Evolutionary conservation across 2,329 filamentous ascomycete genomes (phyloP), one percentile per base, ranked within the genome.

Genomic region (Aspergillus amoenus): DNA sequence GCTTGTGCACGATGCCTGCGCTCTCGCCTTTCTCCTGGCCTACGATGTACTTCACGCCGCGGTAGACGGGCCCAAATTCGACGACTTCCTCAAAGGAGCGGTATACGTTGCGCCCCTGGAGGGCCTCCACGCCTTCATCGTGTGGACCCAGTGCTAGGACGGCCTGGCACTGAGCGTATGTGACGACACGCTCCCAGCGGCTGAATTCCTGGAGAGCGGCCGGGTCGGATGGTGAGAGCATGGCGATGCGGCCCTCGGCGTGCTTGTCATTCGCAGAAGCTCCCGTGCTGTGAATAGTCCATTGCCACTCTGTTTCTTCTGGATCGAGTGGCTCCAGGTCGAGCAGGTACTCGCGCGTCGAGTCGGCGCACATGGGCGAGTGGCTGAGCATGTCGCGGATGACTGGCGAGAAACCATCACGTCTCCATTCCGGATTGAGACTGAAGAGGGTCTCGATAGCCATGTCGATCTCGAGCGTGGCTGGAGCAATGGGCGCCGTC

Each of bases 401-500:
- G 41, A 62, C 46, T 0, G 75, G 73, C 27, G 49, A 41, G n/a
- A 55, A 27, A 2, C n/a, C 12, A 9, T n/a, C 13, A 6, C 24
- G 34, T 12, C 18, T 67, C 55, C 27, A 67, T 2, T 73, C 66
- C 0, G 70, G 61, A 6, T 61, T 55, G 3, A 79, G 52, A 49
- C 66, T 76, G 8, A 59, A 50, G 0, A 78, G 47, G 1, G 71
- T 65, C 30, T 74, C 68, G 22, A 74, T 62, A 7, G 61, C 69
- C 17, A 76, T 66, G 17, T 73, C 73, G 0, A 80, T 37, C 47
- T 79, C 58, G 1, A 81, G 53, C 0, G 73, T 78, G 0, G 68
- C 73, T 0, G 79, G 79, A 32, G 66, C 70, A 11, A 76, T 73
- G 2, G 76, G 68, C 0, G 74, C 76, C 0, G 75, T 73, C 32